These are phyloP conservation scores for Penicillium chermesinum DNA, from an alignment of 495 filamentous ascomycete genomes.

Conservation along the genomic window DNA sequence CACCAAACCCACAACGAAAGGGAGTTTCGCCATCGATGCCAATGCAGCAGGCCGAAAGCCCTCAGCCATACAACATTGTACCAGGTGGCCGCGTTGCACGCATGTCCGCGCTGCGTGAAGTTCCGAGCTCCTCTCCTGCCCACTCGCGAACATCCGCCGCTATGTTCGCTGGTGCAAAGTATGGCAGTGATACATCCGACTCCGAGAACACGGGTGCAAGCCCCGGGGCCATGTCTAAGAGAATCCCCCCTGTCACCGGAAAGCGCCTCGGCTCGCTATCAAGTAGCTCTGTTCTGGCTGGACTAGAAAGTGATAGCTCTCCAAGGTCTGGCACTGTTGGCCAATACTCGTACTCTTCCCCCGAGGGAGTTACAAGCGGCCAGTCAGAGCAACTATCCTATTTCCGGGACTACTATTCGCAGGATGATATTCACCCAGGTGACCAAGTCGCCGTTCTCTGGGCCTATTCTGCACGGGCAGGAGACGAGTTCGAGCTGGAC, in stretches of 20 bases:
- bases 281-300: slow-evolving; percentile 71
- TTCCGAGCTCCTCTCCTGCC: slow-evolving; percentile 56
- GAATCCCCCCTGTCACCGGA: slow-evolving; percentile 58
- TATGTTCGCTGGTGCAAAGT: slow-evolving; percentile 38
- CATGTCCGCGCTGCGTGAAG: slow-evolving; percentile 88
- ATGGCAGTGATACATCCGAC: slow-evolving; percentile 68
- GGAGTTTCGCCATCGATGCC: slow-evolving; percentile 46
- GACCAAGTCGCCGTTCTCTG: slow-evolving; percentile 89
- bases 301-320: slow-evolving; percentile 65
- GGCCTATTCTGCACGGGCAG: slow-evolving; percentile 92
- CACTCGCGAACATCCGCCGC: slow-evolving; percentile 40
- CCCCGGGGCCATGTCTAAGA: slow-evolving; percentile 62
- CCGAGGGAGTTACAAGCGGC: slow-evolving; percentile 74
- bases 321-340: slow-evolving; percentile 66
- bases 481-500: slow-evolving; percentile 90
- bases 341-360: slow-evolving; percentile 78
- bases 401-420: slow-evolving; percentile 99
- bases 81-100: slow-evolving; percentile 87
- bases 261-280: slow-evolving; percentile 86
- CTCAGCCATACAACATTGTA: slow-evolving; percentile 62
- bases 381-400: slow-evolving; percentile 91
- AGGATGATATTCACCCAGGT: slow-evolving; percentile 89
- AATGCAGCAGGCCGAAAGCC: slow-evolving; percentile 34
- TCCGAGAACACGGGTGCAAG: slow-evolving; percentile 79
- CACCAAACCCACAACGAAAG: slow-evolving; percentile 73